Conservation (phyloP, 2,329 filamentous ascomycete genomes). For the Fusarium falciforme region DNA sequence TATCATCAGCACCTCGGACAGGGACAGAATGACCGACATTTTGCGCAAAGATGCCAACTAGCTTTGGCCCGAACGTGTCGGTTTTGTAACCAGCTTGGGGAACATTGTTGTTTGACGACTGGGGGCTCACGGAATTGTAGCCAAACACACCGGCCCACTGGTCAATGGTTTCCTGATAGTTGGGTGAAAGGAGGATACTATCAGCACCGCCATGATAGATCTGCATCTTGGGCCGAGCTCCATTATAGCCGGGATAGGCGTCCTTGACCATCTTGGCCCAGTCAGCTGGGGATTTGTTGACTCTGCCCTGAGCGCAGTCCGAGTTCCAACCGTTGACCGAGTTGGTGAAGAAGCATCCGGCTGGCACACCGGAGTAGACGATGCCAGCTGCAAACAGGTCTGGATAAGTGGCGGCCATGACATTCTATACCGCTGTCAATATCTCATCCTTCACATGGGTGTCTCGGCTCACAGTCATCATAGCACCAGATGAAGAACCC, state of each 20-base stretch:
- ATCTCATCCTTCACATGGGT: background rate
- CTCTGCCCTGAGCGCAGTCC: background rate
- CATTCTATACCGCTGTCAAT: background rate
- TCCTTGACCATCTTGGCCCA: background rate
- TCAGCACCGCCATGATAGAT: background rate
- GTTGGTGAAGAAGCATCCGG: background rate
- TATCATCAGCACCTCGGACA: background rate
- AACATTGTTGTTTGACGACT: background rate
- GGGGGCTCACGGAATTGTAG: background rate
- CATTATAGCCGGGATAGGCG: background rate
- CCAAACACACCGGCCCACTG: background rate
- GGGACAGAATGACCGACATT: background rate
- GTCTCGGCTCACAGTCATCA: background rate
- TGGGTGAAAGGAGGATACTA: background rate
- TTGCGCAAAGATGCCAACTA: background rate
- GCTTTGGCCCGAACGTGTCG: background rate
- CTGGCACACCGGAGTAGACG: background rate
- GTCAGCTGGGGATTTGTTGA: background rate
- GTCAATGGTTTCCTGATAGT: background rate
- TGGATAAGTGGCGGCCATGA: background rate
- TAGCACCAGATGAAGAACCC: background rate
- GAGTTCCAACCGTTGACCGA: background rate
- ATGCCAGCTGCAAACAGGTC: background rate
- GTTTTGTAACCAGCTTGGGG: background rate
- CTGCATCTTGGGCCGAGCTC: background rate